These are phyloP conservation scores for Piper betle DNA, from an alignment of 164 flowering plant species.

Conservation along the genomic window DNA sequence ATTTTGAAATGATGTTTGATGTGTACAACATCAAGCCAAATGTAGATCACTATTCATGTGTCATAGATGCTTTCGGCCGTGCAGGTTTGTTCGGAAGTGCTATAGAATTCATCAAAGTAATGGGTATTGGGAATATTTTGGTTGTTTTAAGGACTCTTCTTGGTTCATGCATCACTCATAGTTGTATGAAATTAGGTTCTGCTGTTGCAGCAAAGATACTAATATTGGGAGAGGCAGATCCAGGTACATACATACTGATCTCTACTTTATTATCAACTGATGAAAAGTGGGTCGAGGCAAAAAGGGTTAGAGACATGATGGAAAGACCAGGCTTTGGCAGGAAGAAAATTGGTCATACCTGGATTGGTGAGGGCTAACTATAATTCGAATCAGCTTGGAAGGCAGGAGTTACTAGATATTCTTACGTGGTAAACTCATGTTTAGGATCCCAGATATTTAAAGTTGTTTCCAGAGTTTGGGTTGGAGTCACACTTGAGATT, in stretches of 20 bases:
- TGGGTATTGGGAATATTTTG: slow-evolving; percentile 3
- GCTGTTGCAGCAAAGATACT: slow-evolving; percentile 11
- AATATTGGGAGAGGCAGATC: slow-evolving; percentile 3
- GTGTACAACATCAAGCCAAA: slow-evolving; percentile 5
- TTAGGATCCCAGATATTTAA: too few relatives aligned
- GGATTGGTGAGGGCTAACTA: slow-evolving; percentile 3
- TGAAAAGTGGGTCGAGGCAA: slow-evolving; percentile 13
- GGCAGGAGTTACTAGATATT: too few relatives aligned
- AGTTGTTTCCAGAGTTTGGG: too few relatives aligned
- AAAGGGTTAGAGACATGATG: slow-evolving; percentile 11
- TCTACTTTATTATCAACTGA: slow-evolving; percentile 7
- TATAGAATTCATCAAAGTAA: slow-evolving; percentile 4
- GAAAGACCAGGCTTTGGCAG: not conserved
- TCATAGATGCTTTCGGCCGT: slow-evolving; percentile 12
- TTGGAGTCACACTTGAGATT: too few relatives aligned
- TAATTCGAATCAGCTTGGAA: not conserved
- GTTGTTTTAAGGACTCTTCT: slow-evolving; percentile 10
- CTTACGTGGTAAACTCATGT: too few relatives aligned
- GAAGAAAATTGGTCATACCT: slow-evolving; percentile 10
- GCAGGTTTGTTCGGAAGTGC: slow-evolving; percentile 12
- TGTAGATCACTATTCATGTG: slow-evolving; percentile 9
- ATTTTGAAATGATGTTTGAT: slow-evolving; percentile 7
- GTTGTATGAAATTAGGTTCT: slow-evolving; percentile 5
- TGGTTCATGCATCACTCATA: slow-evolving; percentile 7
- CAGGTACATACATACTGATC: slow-evolving; percentile 8